Base-by-base conservation (phyloP, 495 filamentous ascomycete genomes). In the Immersiella caudata region DNA sequence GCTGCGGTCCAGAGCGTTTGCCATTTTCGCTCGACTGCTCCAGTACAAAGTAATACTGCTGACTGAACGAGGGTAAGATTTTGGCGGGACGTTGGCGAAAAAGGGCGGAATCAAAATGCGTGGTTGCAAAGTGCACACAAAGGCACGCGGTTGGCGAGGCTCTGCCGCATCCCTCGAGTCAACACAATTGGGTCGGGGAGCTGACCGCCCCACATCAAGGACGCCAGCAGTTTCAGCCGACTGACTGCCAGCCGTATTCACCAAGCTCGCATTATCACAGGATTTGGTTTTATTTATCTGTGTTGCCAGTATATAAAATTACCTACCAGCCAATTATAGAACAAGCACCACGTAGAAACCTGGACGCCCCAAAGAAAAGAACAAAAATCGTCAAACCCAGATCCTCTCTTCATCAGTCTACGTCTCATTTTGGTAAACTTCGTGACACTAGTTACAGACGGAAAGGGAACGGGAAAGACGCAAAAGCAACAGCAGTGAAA, bases 1-100 rank as follows among this genome's bases (percentile, higher is more conserved):
- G 74, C 88, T 90, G 75, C 90, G 90, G 79, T 95, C 92, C 87
- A 95, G 71, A 49, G 33, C 60, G 33, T 57, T 40, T 14, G 64
- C 61, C 70, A 73, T 76, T 40, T 52, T 65, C 6, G 26, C n/a
- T 22, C 11, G 60, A 50, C 9, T 50, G 40, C 40, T 2, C 9
- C 6, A 46, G 9, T 46, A 18, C 40, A 4, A 18, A 18, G 16
- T 4, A 12, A 18, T 2, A 46, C 9, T 18, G 16, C 40, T 2
- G 40, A 46, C 6, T 46, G 9, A 46, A 46, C 5, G 16, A 18
- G 40, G 9, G 40, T 46, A 18, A 46, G 4, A 46, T 46, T 46
- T 46, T 46, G 40, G 5, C 40, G 11, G 2, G 40, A 18, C 9
- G 40, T 33, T 18, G 40, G 16, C 40, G 14, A 12, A 46, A 46